Conservation (phyloP, 2,329 filamentous ascomycete species). For the Cordyceps cateniannulata region DNA sequence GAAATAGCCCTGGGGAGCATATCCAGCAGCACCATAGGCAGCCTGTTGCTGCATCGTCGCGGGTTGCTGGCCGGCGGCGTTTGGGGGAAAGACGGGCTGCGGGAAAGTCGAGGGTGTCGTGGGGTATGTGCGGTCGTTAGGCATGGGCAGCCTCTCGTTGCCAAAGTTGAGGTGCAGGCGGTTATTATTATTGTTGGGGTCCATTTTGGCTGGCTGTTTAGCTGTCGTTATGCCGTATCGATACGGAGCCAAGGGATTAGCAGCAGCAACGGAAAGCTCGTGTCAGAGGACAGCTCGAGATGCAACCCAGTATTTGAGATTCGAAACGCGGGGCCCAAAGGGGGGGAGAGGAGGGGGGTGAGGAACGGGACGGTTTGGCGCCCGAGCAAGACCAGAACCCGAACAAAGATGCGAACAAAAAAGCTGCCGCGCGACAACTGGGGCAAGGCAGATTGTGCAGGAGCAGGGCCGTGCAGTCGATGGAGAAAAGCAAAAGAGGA, state of each 20-base stretch:
- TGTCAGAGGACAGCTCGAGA: constrained; percentile 11
- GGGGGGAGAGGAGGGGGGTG: background rate
- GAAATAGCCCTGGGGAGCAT: constrained; percentile 32
- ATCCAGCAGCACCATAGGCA: constrained; percentile 32
- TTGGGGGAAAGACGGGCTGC: constrained; percentile 66
- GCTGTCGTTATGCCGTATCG: background rate
- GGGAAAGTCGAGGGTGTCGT: constrained; percentile 95
- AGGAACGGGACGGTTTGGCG: background rate
- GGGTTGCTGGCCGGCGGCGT: constrained; percentile 19
- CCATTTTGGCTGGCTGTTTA: constrained; percentile 34
- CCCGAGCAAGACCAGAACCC: background rate
- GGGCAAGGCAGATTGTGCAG: background rate
- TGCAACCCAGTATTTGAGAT: constrained; percentile 6
- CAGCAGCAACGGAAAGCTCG: background rate
- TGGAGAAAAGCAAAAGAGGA: background rate
- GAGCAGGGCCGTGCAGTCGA: background rate
- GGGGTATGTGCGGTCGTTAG: constrained; percentile 64
- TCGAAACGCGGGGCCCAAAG: constrained; percentile 12
- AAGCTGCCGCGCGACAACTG: background rate
- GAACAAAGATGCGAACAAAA: background rate
- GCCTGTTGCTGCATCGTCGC: constrained; percentile 33
- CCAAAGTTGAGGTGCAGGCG: constrained; percentile 62
- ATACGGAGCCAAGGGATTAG: background rate
- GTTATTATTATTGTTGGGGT: constrained; percentile 51
- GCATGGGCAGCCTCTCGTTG: constrained; percentile 55